Evolutionary conservation across 208 protist genomes (phyloP).

Genomic region (Leishmania lainsoni): DNA sequence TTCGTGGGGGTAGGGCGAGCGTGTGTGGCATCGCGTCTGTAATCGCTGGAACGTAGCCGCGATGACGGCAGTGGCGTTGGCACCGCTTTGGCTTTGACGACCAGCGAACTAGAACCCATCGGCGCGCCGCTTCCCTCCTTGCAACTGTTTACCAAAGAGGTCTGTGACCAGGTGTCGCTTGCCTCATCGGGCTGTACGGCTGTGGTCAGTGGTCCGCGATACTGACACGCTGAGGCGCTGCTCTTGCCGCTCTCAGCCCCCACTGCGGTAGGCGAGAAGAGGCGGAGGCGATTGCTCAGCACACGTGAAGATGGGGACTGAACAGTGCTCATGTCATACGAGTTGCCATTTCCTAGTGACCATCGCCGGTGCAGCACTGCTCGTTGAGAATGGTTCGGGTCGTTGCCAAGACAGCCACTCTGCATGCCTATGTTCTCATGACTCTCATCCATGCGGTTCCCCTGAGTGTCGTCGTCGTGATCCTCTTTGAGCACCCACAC

Average conservation of each 20-base stretch:
- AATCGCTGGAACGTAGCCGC: background rate
- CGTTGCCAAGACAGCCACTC: background rate
- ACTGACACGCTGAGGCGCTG: background rate
- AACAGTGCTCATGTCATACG: background rate
- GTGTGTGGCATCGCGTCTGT: background rate
- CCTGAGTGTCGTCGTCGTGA: background rate
- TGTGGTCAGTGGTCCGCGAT: background rate
- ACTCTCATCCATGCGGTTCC: background rate
- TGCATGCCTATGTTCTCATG: background rate
- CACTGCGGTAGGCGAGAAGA: background rate
- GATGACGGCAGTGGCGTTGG: background rate
- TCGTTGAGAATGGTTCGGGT: background rate
- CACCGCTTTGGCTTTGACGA: background rate
- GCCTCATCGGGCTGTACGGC: background rate
- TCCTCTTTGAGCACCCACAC: constrained; percentile 26
- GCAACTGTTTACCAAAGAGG: background rate
- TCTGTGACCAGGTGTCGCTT: background rate
- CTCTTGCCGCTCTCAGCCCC: background rate
- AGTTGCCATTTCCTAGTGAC: background rate
- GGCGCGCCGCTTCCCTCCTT: background rate
- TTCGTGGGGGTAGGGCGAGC: background rate
- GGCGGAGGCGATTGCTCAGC: constrained; percentile 22
- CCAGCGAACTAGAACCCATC: background rate
- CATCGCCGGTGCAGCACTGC: constrained; percentile 8
- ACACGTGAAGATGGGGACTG: constrained; percentile 30